Percentiles rank a stretch among this genome's conserved stretches.
These are phyloP conservation scores for Apiospora sp. DNA, from an alignment of 2,329 filamentous ascomycete species.

Conservation along the genomic window DNA sequence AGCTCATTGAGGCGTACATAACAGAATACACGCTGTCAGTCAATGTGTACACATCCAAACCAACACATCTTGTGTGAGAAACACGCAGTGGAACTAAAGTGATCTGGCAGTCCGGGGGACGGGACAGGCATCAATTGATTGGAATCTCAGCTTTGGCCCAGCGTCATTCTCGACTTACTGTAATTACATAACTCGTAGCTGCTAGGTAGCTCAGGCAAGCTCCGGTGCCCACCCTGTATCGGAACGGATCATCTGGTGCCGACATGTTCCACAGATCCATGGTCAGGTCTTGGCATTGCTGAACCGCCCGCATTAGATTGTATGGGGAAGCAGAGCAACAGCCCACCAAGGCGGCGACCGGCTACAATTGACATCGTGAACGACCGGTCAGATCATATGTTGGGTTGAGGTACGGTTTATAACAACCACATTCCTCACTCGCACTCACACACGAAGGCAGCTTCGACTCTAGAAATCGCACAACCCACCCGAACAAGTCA, in stretches of 20 bases:
- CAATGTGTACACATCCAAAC: not conserved
- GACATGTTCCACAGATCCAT: not conserved
- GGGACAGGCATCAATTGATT: not conserved
- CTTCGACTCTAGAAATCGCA: not conserved
- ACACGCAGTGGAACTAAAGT: not conserved
- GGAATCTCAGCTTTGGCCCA: not conserved
- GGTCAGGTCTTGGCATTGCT: not conserved
- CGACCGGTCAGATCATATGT: not conserved
- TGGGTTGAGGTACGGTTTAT: not conserved
- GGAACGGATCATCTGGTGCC: not conserved
- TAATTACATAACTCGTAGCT: conserved; percentile 3
- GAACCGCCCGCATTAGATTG: not conserved
- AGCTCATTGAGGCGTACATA: not conserved
- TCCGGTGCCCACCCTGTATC: not conserved
- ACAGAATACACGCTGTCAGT: not conserved
- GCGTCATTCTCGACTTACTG: conserved; percentile 1
- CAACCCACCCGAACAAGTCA: not conserved
- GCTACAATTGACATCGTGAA: conserved; percentile 17
- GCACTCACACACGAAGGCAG: not conserved
- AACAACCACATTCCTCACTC: not conserved
- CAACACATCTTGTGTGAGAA: not conserved
- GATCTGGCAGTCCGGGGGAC: not conserved
- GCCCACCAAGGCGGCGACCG: conserved; percentile 5
- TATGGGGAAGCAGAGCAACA: not conserved
- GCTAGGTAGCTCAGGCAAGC: not conserved